Base-by-base conservation (phyloP, 2,329 filamentous ascomycete species). In the Aspergillus fructus region DNA sequence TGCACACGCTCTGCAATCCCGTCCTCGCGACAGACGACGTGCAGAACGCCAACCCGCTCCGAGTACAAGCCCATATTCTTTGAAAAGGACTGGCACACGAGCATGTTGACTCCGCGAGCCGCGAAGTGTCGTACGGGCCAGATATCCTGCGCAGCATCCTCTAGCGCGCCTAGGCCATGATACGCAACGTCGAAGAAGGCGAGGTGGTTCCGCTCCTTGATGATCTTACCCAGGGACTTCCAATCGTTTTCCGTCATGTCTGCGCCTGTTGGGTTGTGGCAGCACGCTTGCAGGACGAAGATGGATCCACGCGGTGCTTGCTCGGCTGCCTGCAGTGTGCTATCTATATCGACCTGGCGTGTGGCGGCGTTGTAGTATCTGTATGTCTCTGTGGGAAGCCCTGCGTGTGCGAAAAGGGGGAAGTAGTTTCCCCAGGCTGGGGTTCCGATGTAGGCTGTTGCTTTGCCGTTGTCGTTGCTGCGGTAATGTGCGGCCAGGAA, bases 371-470 rank as follows among this genome's bases (percentile, higher is more conserved):
- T 17, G n/a, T 53, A 58, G 30, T 53, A 53, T 12, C 37, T 50
- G 15, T 53, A 58, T 4, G 21, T 33, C 30, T 45, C 4, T 2
- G 27, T 37, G 5, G 27, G 24, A 0, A 53, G 15, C 19, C 50
- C 68, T 15, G 66, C 24, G 24, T 64, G 34, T 13, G 62, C 54
- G 79, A 96, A 94, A 79, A 97, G 94, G 76, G 94, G 89, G 78
- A 92, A 87, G 83, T 97, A 93, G 78, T 97, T 97, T 63, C 86
- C 88, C 93, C 93, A 97, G 55, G 93, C 96, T 43, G 93, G 93
- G 74, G 89, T 88, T 65, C 91, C 93, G 73, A 96, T 82, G 81
- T 93, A 96, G 72, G 93, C 85, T 13, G 19, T 46, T 27, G 23
- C 19, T 46, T 9, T 46, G 12, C 30, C 15, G 23, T n/a, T n/a